phyloP scores from a whole-genome alignment of 2,329 filamentous ascomycete genomes.

The Blastomyces gilchristii region DNA sequence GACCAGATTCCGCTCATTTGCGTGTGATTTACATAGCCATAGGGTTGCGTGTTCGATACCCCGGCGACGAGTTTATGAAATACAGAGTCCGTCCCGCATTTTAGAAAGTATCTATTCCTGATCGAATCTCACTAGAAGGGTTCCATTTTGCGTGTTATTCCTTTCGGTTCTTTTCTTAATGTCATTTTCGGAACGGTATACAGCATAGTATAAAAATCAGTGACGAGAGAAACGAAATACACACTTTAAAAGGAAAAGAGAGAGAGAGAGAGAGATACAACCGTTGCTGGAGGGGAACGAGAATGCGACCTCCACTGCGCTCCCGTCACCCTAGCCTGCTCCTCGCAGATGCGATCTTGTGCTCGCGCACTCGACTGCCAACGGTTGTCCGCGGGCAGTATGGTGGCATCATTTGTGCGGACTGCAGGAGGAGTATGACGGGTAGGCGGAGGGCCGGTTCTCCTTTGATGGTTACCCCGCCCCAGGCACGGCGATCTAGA shows the following conservation, averaged over 20 bases:
- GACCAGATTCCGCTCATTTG: not conserved
- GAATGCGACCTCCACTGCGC: not conserved
- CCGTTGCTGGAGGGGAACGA: not conserved
- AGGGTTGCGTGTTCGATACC: not conserved
- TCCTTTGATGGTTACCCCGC: not conserved
- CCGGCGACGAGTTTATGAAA: not conserved
- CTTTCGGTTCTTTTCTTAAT: not conserved
- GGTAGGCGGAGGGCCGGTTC: not conserved
- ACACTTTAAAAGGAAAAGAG: not conserved
- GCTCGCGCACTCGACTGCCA: not conserved
- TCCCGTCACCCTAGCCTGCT: not conserved
- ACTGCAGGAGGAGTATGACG: not conserved
- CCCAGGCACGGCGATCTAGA: not conserved
- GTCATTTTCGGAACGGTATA: not conserved
- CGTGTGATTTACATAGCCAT: not conserved
- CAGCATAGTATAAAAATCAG: not conserved
- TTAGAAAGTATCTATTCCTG: not conserved
- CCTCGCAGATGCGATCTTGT: not conserved
- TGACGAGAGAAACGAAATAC: not conserved
- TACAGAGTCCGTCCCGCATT: not conserved
- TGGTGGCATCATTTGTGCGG: slow-evolving; percentile 1
- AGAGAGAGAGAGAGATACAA: not conserved
- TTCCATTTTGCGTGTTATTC: not conserved
- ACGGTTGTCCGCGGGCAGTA: not conserved
- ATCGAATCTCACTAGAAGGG: not conserved